Conservation (phyloP, 225 moss, liverwort and hornwort genomes). For the Physcomitrellopsis africana region DNA sequence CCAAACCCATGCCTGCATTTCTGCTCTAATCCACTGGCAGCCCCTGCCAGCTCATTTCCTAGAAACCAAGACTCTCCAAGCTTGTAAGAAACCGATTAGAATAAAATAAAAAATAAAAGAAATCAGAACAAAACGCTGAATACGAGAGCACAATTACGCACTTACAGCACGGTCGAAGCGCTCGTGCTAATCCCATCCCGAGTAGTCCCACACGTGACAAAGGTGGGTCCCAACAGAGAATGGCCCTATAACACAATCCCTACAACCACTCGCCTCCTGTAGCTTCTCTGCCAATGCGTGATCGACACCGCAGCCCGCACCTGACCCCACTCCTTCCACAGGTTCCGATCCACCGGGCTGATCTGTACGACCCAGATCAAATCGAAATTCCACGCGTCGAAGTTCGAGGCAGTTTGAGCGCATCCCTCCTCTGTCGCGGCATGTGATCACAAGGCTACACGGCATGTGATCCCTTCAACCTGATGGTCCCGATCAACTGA, state of each 20-base stretch:
- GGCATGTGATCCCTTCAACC: no score
- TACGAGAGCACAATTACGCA: background rate
- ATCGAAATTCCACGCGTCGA: background rate
- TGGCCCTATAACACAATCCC: no score
- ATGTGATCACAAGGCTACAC: background rate
- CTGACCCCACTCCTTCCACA: background rate
- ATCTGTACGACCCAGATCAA: background rate
- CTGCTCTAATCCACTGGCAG: no score
- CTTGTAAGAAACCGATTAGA: no score
- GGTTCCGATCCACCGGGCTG: fast-evolving
- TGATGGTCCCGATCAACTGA: no score
- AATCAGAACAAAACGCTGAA: background rate
- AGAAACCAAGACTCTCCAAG: no score
- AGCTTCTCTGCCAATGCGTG: background rate
- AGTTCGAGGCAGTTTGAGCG: fast-evolving
- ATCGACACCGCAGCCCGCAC: background rate
- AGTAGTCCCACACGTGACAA: background rate
- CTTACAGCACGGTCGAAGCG: background rate
- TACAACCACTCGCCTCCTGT: background rate
- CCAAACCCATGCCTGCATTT: no score
- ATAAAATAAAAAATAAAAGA: no score
- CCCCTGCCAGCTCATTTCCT: no score
- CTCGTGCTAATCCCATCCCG: background rate
- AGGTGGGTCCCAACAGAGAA: background rate
- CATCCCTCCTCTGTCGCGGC: background rate